Percentiles rank a stretch among this genome's conserved stretches.
phyloP scores from a whole-genome alignment of 1,139 yeast genomes.

The Nakaseomyces sp. region DNA sequence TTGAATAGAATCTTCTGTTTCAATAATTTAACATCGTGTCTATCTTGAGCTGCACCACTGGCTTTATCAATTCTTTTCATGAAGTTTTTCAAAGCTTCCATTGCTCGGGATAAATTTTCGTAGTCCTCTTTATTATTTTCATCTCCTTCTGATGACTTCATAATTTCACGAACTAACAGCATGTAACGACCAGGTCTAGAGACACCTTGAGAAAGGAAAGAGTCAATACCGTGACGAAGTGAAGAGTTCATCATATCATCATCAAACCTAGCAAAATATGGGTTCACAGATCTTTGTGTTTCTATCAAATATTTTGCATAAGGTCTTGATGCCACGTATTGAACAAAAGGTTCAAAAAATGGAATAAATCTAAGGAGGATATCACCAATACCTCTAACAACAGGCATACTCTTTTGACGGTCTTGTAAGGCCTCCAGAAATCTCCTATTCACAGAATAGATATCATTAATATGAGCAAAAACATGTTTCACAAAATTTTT shows the following conservation, averaged over 20 bases:
- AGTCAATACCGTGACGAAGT: slow-evolving; percentile 81
- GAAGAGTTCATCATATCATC: slow-evolving; percentile 83
- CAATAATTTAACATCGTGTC: slow-evolving; percentile 80
- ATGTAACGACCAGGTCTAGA: slow-evolving; percentile 95
- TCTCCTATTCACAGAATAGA: slow-evolving; percentile 71
- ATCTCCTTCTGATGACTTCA: slow-evolving; percentile 58
- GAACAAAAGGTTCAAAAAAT: slow-evolving; percentile 81
- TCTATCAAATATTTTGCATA: slow-evolving; percentile 95
- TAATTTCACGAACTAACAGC: slow-evolving; percentile 68
- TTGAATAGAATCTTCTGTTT: slow-evolving; percentile 66
- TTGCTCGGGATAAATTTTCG: slow-evolving; percentile 61
- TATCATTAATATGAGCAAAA: slow-evolving; percentile 82
- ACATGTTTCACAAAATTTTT: slow-evolving; percentile 88
- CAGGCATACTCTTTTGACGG: slow-evolving; percentile 82
- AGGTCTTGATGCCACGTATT: slow-evolving; percentile 92
- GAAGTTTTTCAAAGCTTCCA: slow-evolving; percentile 65
- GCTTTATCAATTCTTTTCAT: slow-evolving; percentile 77
- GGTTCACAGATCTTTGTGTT: slow-evolving; percentile 83
- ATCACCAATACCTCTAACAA: slow-evolving; percentile 80
- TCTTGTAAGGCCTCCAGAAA: slow-evolving; percentile 84
- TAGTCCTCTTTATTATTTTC: slow-evolving; percentile 52
- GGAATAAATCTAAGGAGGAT: slow-evolving; percentile 77
- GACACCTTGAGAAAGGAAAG: slow-evolving; percentile 90
- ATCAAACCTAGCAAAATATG: slow-evolving; percentile 82
- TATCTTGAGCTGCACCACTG: slow-evolving; percentile 90